Evolutionary conservation across 176 grass and related monocot genomes (phyloP).

Genomic region (Musa schizocarpa): DNA sequence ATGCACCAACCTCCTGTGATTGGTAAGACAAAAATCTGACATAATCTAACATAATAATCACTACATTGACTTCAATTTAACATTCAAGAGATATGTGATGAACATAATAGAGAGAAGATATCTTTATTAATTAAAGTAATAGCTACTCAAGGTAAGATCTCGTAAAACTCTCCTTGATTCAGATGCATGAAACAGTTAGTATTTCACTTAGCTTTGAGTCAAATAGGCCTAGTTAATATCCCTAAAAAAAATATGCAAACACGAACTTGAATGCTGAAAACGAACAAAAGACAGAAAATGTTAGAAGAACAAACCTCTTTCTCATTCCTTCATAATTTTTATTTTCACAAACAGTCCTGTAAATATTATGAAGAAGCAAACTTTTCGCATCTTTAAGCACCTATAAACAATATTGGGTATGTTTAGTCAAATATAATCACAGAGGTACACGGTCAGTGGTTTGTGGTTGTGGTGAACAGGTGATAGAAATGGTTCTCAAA

Average conservation of each 20-base stretch:
- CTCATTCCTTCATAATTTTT: constrained; percentile 67
- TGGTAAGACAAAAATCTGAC: neutral
- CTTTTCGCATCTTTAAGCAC: constrained; percentile 86
- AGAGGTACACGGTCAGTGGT: neutral
- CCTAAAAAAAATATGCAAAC: neutral
- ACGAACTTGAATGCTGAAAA: neutral
- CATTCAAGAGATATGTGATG: neutral
- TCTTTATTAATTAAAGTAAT: no score
- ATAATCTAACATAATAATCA: neutral
- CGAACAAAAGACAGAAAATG: neutral
- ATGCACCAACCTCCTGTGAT: no score
- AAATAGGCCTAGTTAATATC: neutral
- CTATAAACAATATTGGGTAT: constrained; percentile 23
- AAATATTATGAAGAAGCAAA: constrained; percentile 83
- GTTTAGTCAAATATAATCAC: neutral
- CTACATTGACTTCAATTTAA: neutral
- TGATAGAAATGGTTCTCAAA: no score
- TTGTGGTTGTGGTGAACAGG: neutral
- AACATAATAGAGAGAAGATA: no score
- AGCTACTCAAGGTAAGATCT: no score
- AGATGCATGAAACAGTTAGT: no score
- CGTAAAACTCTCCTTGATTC: no score
- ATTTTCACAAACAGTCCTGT: constrained; percentile 84
- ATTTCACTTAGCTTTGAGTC: neutral
- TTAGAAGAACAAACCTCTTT: constrained; percentile 46